These are phyloP conservation scores for Elaeis guineensis DNA, from an alignment of 176 grass and related monocot genomes.

Conservation along the genomic window DNA sequence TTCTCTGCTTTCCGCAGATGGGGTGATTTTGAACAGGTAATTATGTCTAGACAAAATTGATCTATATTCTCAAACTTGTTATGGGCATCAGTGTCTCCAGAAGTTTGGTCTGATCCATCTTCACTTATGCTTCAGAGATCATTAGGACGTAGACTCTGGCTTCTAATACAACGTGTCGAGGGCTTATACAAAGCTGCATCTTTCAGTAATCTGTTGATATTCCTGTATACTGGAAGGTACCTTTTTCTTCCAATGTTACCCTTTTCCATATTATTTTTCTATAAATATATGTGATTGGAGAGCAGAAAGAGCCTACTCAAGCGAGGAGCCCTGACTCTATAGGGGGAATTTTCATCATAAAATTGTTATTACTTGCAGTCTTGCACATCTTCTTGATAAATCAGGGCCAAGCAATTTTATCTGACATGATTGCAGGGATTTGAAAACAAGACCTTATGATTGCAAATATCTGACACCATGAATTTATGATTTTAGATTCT, in stretches of 20 bases:
- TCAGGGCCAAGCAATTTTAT: too few species aligned
- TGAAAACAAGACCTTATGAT: too few species aligned
- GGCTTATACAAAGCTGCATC: conserved; percentile 71
- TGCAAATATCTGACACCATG: too few species aligned
- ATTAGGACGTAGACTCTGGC: conserved; percentile 55
- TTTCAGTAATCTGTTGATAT: conserved; percentile 74
- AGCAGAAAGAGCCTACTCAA: too few species aligned
- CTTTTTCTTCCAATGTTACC: conserved; percentile 1
- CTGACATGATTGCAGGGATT: too few species aligned
- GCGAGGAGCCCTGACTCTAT: too few species aligned
- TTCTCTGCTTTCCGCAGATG: conserved; percentile 92
- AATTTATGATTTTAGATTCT: too few species aligned
- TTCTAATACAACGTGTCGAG: conserved; percentile 63
- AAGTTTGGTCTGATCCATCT: background rate
- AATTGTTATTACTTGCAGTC: too few species aligned
- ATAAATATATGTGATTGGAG: background rate
- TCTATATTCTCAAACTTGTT: too few species aligned
- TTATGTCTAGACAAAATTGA: background rate
- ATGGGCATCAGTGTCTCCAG: too few species aligned
- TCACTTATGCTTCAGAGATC: conserved; percentile 49
- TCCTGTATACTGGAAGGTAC: conserved; percentile 92
- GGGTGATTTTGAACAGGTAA: conserved; percentile 96
- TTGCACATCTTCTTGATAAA: too few species aligned
- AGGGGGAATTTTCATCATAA: too few species aligned
- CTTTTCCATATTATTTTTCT: conserved; percentile 6